These are phyloP conservation scores for Rhynchosporium agropyri DNA, from an alignment of 2,329 filamentous ascomycete species.

Conservation along the genomic window DNA sequence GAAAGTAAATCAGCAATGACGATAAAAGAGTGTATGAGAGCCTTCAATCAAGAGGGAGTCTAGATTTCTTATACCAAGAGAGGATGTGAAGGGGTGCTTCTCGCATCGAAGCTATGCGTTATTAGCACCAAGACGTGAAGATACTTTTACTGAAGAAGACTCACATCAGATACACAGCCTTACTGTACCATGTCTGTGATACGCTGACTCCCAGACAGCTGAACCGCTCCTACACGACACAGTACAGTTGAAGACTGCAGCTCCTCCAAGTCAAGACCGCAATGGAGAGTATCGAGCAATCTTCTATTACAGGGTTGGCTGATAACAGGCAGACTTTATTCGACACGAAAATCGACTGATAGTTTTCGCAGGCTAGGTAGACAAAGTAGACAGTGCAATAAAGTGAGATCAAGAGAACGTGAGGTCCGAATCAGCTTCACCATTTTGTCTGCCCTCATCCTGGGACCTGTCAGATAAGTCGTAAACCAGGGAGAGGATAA, in stretches of 20 bases:
- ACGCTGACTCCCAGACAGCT: constrained; percentile 7
- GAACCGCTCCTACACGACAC: neutral
- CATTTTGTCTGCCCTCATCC: constrained; percentile 1
- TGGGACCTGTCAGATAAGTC: constrained; percentile 3
- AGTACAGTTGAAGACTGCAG: constrained; percentile 7
- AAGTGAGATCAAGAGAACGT: neutral
- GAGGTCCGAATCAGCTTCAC: constrained; percentile 6
- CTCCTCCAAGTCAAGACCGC: neutral
- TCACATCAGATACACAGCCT: constrained; percentile 15
- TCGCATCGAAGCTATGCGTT: neutral
- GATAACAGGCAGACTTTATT: constrained; percentile 14
- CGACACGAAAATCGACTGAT: constrained; percentile 4
- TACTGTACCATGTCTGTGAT: neutral
- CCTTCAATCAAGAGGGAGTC: neutral
- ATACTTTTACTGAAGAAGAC: constrained; percentile 12
- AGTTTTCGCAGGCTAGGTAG: neutral
- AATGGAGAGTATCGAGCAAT: constrained; percentile 2
- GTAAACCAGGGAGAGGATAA: neutral
- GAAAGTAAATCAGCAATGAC: neutral
- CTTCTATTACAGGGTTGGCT: neutral
- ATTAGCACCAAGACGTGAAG: neutral
- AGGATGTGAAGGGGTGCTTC: neutral
- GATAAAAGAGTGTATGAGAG: neutral
- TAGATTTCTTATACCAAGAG: neutral
- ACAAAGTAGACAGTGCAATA: neutral